Conservation (phyloP, 2,329 filamentous ascomycete species). For the Fusarium albosuccineum region DNA sequence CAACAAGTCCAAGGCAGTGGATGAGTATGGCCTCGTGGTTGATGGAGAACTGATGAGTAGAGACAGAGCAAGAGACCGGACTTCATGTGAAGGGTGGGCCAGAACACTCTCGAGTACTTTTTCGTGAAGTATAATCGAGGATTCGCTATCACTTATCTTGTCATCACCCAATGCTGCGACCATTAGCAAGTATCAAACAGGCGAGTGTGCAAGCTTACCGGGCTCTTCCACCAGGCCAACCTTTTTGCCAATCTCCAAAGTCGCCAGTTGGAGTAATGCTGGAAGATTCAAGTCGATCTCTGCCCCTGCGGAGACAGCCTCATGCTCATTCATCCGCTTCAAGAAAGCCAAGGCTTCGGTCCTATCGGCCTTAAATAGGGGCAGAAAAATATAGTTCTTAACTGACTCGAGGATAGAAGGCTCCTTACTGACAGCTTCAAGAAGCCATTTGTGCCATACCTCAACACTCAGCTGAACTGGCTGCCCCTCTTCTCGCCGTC, state of each 20-base stretch:
- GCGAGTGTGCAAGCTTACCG: slow-evolving; percentile 53
- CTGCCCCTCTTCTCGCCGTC: slow-evolving; percentile 46
- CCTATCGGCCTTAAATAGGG: slow-evolving; percentile 71
- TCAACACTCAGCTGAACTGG: slow-evolving; percentile 51
- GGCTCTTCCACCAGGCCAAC: slow-evolving; percentile 77
- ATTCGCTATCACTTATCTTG: slow-evolving; percentile 33
- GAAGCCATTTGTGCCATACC: slow-evolving; percentile 70
- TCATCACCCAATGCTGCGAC: slow-evolving; percentile 46
- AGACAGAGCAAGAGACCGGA: slow-evolving; percentile 84
- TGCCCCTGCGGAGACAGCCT: slow-evolving; percentile 60
- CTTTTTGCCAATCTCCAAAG: slow-evolving; percentile 79
- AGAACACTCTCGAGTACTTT: slow-evolving; percentile 66
- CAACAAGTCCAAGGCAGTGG: slow-evolving; percentile 72
- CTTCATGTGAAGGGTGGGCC: slow-evolving; percentile 69
- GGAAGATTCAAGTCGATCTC: slow-evolving; percentile 63
- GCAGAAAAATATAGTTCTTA: slow-evolving; percentile 74
- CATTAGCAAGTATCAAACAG: slow-evolving; percentile 32
- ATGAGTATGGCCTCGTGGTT: slow-evolving; percentile 78
- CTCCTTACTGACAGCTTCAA: slow-evolving; percentile 62
- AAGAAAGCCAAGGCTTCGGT: slow-evolving; percentile 68
- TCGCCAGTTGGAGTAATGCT: slow-evolving; percentile 72
- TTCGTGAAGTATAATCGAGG: slow-evolving; percentile 54
- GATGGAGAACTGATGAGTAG: slow-evolving; percentile 82
- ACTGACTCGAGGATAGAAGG: slow-evolving; percentile 70
- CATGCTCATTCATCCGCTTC: slow-evolving; percentile 66